Evolutionary conservation across 2,329 filamentous ascomycete genomes (phyloP).

Genomic region (Colletotrichum higginsianum): DNA sequence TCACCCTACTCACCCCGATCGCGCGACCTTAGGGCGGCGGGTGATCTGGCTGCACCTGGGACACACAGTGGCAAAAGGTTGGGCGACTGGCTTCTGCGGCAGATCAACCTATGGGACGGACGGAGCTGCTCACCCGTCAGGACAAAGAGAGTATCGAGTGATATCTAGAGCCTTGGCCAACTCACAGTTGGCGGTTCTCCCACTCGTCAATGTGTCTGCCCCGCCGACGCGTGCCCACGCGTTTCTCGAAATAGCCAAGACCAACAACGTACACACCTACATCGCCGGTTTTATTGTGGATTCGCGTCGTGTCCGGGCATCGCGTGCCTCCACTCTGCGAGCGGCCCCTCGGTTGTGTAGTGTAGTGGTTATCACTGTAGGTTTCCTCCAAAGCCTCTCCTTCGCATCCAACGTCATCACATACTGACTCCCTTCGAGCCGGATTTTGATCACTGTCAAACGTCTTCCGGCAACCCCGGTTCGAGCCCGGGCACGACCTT

Average conservation of each 20-base stretch:
- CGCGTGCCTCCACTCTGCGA: constrained; percentile 29
- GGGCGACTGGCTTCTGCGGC: constrained; percentile 36
- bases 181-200: background rate
- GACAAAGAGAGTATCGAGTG: no score
- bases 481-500: constrained; percentile 41
- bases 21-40: no score
- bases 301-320: background rate
- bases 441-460: constrained; percentile 30
- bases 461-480: constrained; percentile 40
- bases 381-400: background rate
- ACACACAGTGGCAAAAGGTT: constrained; percentile 29
- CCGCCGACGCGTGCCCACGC: background rate
- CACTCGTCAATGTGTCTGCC: no score
- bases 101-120: constrained; percentile 39
- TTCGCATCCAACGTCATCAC: no score
- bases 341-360: constrained; percentile 33
- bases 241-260: background rate
- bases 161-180: background rate
- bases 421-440: constrained; percentile 18
- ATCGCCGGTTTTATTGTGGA: constrained; percentile 26
- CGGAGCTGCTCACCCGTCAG: constrained; percentile 31
- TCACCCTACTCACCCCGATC: no score
- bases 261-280: background rate
- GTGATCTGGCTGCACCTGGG: no score
- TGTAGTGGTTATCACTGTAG: constrained; percentile 42